Conservation (phyloP, 108 stramenopile species). For the Cyclotella sp. region DNA sequence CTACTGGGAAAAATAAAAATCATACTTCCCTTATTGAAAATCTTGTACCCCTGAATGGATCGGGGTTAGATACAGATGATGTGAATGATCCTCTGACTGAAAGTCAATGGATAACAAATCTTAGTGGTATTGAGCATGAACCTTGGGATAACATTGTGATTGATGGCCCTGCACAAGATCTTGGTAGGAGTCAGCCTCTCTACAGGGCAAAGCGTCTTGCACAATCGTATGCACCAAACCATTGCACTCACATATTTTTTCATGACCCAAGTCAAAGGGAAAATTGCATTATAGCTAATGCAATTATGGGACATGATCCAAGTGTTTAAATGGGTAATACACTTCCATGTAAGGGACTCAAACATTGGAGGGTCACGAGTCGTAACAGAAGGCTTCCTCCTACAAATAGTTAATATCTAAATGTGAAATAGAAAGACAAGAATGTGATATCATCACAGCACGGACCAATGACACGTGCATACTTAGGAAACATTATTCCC, state of each 20-base stretch:
- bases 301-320: slow-evolving; percentile 26
- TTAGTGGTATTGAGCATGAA: slow-evolving; percentile 13
- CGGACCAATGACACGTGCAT: no score
- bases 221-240: slow-evolving; percentile 23
- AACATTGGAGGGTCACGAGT: slow-evolving; percentile 21
- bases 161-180: slow-evolving; percentile 11
- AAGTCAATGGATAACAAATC: slow-evolving; percentile 15
- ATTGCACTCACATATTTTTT: slow-evolving; percentile 26
- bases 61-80: slow-evolving; percentile 18
- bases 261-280: slow-evolving; percentile 5
- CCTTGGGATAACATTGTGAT: slow-evolving; percentile 28
- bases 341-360: slow-evolving; percentile 24
- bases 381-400: slow-evolving; percentile 17
- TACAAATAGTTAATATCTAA: no score
- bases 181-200: slow-evolving; percentile 24
- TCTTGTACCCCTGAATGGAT: slow-evolving; percentile 10
- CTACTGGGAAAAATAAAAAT: not conserved
- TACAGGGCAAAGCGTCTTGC: slow-evolving; percentile 26
- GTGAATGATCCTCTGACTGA: slow-evolving; percentile 15
- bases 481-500: no score
- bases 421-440: no score
- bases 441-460: no score
- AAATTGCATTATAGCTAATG: slow-evolving; percentile 23
- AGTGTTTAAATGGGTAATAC: slow-evolving; percentile 17
- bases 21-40: slow-evolving; percentile 1